Percentiles rank a stretch among this genome's conserved stretches.
These are phyloP conservation scores for Pseudogymnoascus sp. DNA, from an alignment of 2,329 filamentous ascomycete species.

Conservation along the genomic window DNA sequence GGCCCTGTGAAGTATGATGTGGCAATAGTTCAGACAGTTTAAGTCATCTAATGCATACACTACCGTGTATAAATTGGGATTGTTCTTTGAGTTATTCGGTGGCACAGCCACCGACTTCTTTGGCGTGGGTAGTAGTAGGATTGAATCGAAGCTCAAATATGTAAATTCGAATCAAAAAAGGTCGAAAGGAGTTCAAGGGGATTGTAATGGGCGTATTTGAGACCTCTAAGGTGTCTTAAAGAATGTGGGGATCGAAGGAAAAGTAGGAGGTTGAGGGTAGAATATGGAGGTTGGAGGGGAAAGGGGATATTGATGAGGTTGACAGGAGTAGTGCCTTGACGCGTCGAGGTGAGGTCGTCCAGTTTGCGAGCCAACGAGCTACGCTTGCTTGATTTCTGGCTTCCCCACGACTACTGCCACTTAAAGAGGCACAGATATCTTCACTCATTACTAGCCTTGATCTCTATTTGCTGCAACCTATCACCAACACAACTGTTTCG, in stretches of 20 bases:
- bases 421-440: too few species aligned
- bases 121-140: too few species aligned
- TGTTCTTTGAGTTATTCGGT: background rate
- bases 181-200: background rate
- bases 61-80: background rate
- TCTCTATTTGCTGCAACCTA: background rate
- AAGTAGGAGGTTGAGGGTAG: background rate
- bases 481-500: too few species aligned
- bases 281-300: background rate
- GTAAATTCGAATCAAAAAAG: background rate
- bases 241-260: background rate
- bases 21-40: background rate
- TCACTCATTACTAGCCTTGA: too few species aligned
- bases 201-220: background rate
- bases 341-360: background rate
- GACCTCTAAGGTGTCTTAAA: background rate
- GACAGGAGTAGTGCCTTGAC: background rate
- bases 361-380: background rate
- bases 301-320: background rate
- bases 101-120: background rate
- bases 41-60: background rate
- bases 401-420: too few species aligned
- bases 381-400: background rate
- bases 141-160: too few species aligned
- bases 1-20: background rate